phyloP scores from a whole-genome alignment of 495 filamentous ascomycete genomes.

The Penicillium canescens region DNA sequence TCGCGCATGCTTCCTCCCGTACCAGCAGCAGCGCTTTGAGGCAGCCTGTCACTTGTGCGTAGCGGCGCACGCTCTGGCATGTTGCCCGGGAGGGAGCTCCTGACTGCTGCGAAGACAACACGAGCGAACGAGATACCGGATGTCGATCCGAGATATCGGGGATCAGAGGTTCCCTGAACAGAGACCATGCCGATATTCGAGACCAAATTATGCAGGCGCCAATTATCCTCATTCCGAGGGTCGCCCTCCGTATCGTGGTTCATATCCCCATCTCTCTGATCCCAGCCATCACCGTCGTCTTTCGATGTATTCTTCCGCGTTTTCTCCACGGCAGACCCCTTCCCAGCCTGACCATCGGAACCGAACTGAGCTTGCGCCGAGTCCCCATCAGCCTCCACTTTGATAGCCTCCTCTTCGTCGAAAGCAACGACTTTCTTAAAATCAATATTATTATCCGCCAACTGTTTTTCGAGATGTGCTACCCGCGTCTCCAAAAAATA shows the following conservation, averaged over 20 bases:
- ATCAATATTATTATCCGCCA: conserved; percentile 66
- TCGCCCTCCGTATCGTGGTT: conserved; percentile 23
- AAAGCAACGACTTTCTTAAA: conserved; percentile 78
- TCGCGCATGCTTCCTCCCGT: conserved; percentile 81
- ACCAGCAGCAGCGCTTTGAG: conserved; percentile 45
- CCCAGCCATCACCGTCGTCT: conserved; percentile 21
- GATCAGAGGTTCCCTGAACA: conserved; percentile 74
- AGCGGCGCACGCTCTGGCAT: conserved; percentile 58
- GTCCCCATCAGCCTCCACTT: conserved; percentile 36
- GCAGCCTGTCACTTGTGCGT: conserved; percentile 47
- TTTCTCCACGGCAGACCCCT: conserved; percentile 18
- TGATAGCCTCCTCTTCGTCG: conserved; percentile 57
- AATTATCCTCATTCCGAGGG: conserved; percentile 53
- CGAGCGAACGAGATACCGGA: conserved; percentile 93
- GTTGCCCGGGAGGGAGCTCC: conserved; percentile 67
- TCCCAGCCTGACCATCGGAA: conserved; percentile 11
- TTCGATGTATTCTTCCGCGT: conserved; percentile 24
- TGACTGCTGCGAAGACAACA: conserved; percentile 92
- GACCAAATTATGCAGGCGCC: conserved; percentile 70
- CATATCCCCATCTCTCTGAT: conserved; percentile 35
- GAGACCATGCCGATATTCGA: conserved; percentile 75
- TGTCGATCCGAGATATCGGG: conserved; percentile 79
- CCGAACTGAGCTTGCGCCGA: conserved; percentile 18
- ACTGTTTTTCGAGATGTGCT: conserved; percentile 76
- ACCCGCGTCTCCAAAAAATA: conserved; percentile 90